Evolutionary conservation across 2,329 filamentous ascomycete species (phyloP), one percentile per base, ranked within the genome.

Genomic region (Cordyceps fumosorosea): DNA sequence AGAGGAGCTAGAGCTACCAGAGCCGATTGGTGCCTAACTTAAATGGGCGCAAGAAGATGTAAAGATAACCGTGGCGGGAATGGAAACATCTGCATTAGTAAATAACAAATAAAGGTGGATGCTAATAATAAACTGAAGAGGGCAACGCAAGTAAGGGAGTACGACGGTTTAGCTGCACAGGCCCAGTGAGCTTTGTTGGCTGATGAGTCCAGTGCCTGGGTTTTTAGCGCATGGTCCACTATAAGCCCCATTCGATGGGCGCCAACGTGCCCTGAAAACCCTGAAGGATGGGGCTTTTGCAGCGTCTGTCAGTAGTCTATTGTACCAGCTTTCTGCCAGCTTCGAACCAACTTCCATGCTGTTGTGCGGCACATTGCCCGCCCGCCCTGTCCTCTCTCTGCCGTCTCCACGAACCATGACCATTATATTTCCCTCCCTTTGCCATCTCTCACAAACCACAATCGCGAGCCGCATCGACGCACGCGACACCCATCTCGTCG

Each of bases 391-490:
- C 37, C 44, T n/a, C 24, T 40, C 66, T 12, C 67, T 71, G 32
- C 64, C 52, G 64, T 53, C 65, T 62, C 61, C 34, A 47, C 56
- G 50, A n/a, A 18, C 18, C 10, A 60, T 37, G 37, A 32, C 69
- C 69, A 66, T 52, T 62, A 44, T 61, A 63, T 69, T 34, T 67
- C 67, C 45, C 56, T 52, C 56, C 60, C n/a, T 62, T 56, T 58
- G 32, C 44, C 45, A 42, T 37, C 61, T 52, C 34, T 56, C 40
- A 37, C 64, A 34, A 45, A 29, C 29, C 57, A 18, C 40, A 26
- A 42, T 52, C 32, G 14, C 12, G 18, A 54, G 8, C 26, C 26
- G 14, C 47, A 54, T 63, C 34, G 4, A 48, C 42, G 67, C 67
- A 58, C 53, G 54, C 47, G 53, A 62, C 51, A 45, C 44, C 42